Base-by-base conservation (phyloP, 495 filamentous ascomycete genomes). In the Aspergillus coremiiformis region DNA sequence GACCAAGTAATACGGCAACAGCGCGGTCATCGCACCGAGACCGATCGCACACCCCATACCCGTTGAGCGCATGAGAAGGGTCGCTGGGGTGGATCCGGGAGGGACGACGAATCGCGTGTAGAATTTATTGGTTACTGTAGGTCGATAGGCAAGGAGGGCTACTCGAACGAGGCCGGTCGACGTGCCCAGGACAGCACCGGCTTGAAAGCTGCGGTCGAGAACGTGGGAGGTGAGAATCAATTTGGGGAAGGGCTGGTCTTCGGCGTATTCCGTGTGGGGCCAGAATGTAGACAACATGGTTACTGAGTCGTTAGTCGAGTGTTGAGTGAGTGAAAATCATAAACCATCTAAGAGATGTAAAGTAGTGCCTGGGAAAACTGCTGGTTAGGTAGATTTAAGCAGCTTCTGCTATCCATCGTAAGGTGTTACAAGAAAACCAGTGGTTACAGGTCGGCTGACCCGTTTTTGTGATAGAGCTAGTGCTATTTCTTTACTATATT, bases 141-240 rank as follows among this genome's bases (percentile, higher is more conserved):
- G 35, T 17, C n/a, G 9, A 12, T 17, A 39, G 32, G 21, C 27
- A 6, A 42, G 20, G 19, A 48, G 57, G 14, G 60, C 45, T 14
- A 47, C 59, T 12, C 62, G 47, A 49, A 69, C 49, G 12, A 65
- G 42, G 39, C 73, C 76, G 60, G 79, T 37, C 27, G 73, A 22
- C 19, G 71, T 55, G 45, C 81, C 80, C 19, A 39, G 35, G 35
- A 12, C n/a, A 1, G 35, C 35, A 12, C 35, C 35, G 24, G 69
- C 44, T 58, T 73, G 69, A 47, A 79, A 64, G 51, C 68, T 73
- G n/a, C 81, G 74, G 58, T 74, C 71, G 33, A 80, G 67, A 60
- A 81, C 76, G 62, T 85, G 82, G 2, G 68, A 66, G 35, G 68
- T 69, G 52, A 85, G 79, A 55, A 85, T 75, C 15, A 74, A 66